Percentiles rank a stretch among this genome's conserved stretches.
Evolutionary conservation across 2,329 filamentous ascomycete genomes (phyloP).

Genomic region (Fusarium fujikuroi): DNA sequence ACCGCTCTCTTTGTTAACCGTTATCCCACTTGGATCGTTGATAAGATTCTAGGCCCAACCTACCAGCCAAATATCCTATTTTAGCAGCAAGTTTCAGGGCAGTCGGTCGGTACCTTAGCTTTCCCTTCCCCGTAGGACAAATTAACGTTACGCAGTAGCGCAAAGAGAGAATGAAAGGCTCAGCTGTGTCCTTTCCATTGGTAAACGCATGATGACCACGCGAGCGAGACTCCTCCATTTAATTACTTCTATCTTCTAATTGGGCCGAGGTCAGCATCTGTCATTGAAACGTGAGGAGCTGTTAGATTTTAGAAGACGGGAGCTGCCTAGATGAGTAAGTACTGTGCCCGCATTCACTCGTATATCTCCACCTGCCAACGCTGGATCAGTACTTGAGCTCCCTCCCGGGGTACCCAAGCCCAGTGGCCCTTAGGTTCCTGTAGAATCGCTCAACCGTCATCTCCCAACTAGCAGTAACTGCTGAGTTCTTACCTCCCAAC

Average conservation of each 20-base stretch:
- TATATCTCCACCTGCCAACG: slow-evolving; percentile 9
- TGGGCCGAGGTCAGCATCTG: slow-evolving; percentile 18
- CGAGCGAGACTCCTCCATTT: slow-evolving; percentile 21
- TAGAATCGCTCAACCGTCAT: slow-evolving; percentile 29
- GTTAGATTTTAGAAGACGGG: slow-evolving; percentile 7
- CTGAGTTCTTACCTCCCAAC: slow-evolving; percentile 35
- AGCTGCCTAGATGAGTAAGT: slow-evolving; percentile 7
- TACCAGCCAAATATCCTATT: slow-evolving; percentile 14
- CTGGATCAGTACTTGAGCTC: slow-evolving; percentile 20
- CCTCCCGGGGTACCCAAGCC: slow-evolving; percentile 25
- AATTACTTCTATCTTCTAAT: slow-evolving; percentile 21
- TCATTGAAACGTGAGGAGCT: slow-evolving; percentile 22
- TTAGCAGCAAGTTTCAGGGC: slow-evolving; percentile 21
- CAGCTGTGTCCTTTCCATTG: background rate
- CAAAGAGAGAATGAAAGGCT: slow-evolving; percentile 8
- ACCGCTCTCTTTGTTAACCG: slow-evolving; percentile 12
- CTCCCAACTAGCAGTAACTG: slow-evolving; percentile 18
- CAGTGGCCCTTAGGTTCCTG: background rate
- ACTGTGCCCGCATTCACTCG: slow-evolving; percentile 19
- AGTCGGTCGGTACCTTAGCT: slow-evolving; percentile 7
- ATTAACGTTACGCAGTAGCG: slow-evolving; percentile 7
- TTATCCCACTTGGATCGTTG: slow-evolving; percentile 8
- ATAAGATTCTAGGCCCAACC: slow-evolving; percentile 10
- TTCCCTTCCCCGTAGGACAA: slow-evolving; percentile 1
- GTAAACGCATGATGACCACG: slow-evolving; percentile 15